Evolutionary conservation across 495 filamentous ascomycete species (phyloP), one percentile per base, ranked within the genome.

Genomic region (Talaromyces trachyspermus): DNA sequence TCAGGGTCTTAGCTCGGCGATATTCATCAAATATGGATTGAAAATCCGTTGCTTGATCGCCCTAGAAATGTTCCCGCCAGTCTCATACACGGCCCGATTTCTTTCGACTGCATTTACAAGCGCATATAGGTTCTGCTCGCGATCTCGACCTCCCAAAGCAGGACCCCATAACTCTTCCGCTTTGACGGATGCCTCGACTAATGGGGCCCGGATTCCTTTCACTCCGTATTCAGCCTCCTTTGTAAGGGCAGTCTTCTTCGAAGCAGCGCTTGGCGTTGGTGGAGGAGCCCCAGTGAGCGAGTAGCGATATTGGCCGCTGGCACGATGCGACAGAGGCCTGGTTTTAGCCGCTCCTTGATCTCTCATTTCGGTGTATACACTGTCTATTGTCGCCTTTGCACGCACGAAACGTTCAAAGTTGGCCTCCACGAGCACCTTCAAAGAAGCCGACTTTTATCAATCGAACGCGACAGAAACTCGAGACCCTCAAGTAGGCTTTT

Each of bases 371-470:
- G 79, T 89, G 64, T 98, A 98, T 29, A 98, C 92, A 69, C 89
- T 89, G 66, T 98, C 92, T 51, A 98, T 97, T 5, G 89, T 96
- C 3, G 88, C 85, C 61, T 98, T 98, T 5, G 94, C 92, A 9
- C 85, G 81, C 25, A 98, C 91, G 64, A 98, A 98, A 25, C 89
- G 83, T 66, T 98, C 94, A 57, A 98, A 98, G 57, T 98, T 97
- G 23, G 85, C 88, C 63, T 98, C 92, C 19, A 98, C 92, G 3
- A 98, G 75, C 1, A 94, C 85, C 61, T 98, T 98, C 27, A 98
- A 68, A 4, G 89, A 94, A 0, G 89, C 92, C 1, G 89, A 95
- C 58, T 98, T 98, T 60, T 97, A 54, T 97, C 92, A 54, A 98
- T 98, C 0, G 90, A 95, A 42, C 73, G 75, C 4, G 88, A 89